Evolutionary conservation across 2,329 filamentous ascomycete genomes (phyloP), one percentile per base, ranked within the genome.

Genomic region (Aspergillus sp.): DNA sequence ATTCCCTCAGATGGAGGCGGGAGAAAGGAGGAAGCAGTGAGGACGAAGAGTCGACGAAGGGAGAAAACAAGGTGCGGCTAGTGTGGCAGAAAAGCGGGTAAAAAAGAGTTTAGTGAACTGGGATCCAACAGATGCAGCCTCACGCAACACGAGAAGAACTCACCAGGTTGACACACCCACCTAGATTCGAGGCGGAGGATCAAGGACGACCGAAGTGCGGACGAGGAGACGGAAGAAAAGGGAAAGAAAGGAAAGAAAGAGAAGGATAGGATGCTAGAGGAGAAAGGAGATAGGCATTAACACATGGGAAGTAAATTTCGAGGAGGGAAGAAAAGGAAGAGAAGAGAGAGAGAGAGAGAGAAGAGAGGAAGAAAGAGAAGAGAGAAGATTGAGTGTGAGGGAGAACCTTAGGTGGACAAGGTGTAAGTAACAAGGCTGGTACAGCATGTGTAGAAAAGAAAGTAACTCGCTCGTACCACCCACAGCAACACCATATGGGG

Each of bases 61-160:
- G 56, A 61, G 60, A 60, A 62, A 64, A 58, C 55, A 61, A 62
- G 59, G 53, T 63, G 60, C 58, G 57, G 60, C 58, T 59, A 60
- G 68, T 68, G 71, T 53, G 58, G 60, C 58, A 51, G 57, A 60
- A 63, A 60, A 66, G 58, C 61, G 62, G 59, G 59, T 59, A 58
- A 60, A 62, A 58, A 58, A 54, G 57, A 53, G 54, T 55, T 55
- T 57, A 58, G 58, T 60, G 60, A 57, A 57, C 56, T 59, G 64
- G 59, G 62, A 58, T 38, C 34, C 34, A 7, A 42, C 4, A 42
- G 40, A 23, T 42, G 65, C 68, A 68, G 65, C 67, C 68, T 71
- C 69, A 61, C 60, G 58, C 14, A 17, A 42, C 16, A 17, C 17
- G 40, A 17, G 17, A 42, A 17, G 40, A 42, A 42, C 40, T 17